These are phyloP conservation scores for Brassica hybrid DNA, from an alignment of 441 rosid genomes.

Conservation along the genomic window DNA sequence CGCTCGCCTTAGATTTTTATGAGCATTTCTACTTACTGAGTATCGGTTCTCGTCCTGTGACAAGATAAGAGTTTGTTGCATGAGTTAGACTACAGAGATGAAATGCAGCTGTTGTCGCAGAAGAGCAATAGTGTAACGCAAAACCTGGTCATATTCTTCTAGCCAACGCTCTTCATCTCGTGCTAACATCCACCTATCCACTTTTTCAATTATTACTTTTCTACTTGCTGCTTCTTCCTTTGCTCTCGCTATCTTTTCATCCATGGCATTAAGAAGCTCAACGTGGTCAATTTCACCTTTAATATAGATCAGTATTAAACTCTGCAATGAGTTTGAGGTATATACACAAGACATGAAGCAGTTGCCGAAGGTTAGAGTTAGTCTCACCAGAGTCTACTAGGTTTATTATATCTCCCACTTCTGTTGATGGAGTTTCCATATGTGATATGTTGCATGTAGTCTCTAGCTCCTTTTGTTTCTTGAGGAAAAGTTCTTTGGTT, in stretches of 20 bases:
- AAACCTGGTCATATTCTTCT: slow-evolving; percentile 95
- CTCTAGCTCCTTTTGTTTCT: slow-evolving; percentile 86
- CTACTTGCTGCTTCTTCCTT: slow-evolving; percentile 95
- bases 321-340: slow-evolving; percentile 2
- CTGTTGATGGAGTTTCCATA: slow-evolving; percentile 81
- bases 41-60: slow-evolving; percentile 94
- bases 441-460: slow-evolving; percentile 85
- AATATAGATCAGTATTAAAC: slow-evolving; percentile 41
- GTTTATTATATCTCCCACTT: slow-evolving; percentile 65
- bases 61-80: slow-evolving; percentile 5
- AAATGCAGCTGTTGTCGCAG: no score
- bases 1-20: slow-evolving; percentile 86
- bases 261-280: slow-evolving; percentile 82
- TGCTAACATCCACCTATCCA: slow-evolving; percentile 84
- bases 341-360: background rate
- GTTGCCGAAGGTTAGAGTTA: slow-evolving; percentile 14
- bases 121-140: no score
- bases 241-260: slow-evolving; percentile 84
- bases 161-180: slow-evolving; percentile 96
- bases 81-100: slow-evolving; percentile 21
- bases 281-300: slow-evolving; percentile 94
- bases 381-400: slow-evolving; percentile 81
- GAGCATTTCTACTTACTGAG: slow-evolving; percentile 94
- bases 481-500: slow-evolving; percentile 88
- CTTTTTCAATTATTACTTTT: slow-evolving; percentile 89